Base-by-base conservation (phyloP, 2,329 filamentous ascomycete species). In the Zarea fungicola region DNA sequence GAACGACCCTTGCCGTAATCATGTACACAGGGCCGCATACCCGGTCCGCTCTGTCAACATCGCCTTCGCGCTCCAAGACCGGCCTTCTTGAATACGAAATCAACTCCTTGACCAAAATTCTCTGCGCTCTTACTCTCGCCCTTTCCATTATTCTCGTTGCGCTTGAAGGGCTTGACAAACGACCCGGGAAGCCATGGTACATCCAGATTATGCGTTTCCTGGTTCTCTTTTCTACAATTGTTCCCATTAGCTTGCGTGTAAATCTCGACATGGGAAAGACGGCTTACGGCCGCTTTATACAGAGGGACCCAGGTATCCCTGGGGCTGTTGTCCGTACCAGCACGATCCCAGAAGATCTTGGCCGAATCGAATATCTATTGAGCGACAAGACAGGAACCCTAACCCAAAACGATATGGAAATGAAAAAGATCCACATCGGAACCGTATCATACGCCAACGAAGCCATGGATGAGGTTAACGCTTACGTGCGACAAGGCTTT, bases 341-440 rank as follows among this genome's bases (percentile, higher is more conserved):
- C 64, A 99, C 93, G 0, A 99, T 99, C 39, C 95, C 93, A 0
- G 93, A 99, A 66, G 93, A 99, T 60, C 73, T 99, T 3, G 93
- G 93, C 7, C 81, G 95, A 21, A 95, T 99, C 37, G 93, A 99
- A 66, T 99, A 99, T 64, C 75, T 99, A 3, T 76, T 99, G 25
- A 96, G 89, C 54, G 93, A 99, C 67, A 99, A 99, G 68, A 99
- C 93, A 1, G 93, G 93, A n/a, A 99, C 93, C 2, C 68, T 99
- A 52, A 99, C 93, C 1, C 90, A 97, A 58, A 99, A 99, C 61
- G 89, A 96, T 61, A 96, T 96, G 91, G 92, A 96, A 62, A 85
- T 99, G 78, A 96, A 95, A 64, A 99, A 99, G 69, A 92, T 99
- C 6, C 95, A 99, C 61, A 89, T 99, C 46, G 93, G 95, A 9